These are phyloP conservation scores for Apiospora sp. DNA, from an alignment of 2,329 filamentous ascomycete species.

Conservation along the genomic window DNA sequence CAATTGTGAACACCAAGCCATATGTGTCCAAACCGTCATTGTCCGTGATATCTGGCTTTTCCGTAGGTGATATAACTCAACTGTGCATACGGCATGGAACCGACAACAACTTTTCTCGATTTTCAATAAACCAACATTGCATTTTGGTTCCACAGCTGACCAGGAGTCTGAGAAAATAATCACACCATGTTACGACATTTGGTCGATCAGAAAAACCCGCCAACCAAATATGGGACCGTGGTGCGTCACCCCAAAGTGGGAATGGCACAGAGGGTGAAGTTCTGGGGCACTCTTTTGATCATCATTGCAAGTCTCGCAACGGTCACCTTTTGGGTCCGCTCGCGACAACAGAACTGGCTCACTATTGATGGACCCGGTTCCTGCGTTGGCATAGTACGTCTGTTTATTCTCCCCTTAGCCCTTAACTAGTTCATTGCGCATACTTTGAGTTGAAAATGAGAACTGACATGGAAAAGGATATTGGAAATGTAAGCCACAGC, in stretches of 20 bases:
- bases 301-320: background rate
- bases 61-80: background rate
- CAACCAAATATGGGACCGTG: background rate
- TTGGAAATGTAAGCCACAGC: background rate
- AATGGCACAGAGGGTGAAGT: background rate
- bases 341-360: background rate
- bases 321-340: background rate
- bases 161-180: too few relatives aligned
- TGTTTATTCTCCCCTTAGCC: background rate
- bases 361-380: background rate
- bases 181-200: background rate
- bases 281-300: background rate
- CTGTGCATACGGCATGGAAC: background rate
- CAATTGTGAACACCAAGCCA: background rate
- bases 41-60: too few relatives aligned
- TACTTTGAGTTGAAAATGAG: background rate
- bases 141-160: background rate
- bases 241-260: background rate
- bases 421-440: too few relatives aligned
- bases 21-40: too few relatives aligned
- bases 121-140: background rate
- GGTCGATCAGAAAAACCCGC: background rate
- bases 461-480: background rate
- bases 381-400: slow-evolving; percentile 1
- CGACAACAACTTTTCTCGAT: too few relatives aligned